phyloP scores from a whole-genome alignment of 2,329 filamentous ascomycete species.

The Geosmithia putterillii region DNA sequence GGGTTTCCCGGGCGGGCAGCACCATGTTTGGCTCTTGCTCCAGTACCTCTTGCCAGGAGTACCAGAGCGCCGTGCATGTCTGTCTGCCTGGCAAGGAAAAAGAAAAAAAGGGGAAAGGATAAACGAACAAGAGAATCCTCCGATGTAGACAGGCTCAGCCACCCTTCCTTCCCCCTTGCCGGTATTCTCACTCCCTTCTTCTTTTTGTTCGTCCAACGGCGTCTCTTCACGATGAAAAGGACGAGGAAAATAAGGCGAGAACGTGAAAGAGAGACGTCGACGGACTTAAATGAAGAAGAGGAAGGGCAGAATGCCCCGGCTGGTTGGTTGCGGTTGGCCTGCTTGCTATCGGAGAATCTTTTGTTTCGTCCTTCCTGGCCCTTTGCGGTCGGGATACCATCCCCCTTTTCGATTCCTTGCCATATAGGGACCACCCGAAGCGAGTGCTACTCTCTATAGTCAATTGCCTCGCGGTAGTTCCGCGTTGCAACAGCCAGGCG shows the following conservation, averaged over 20 bases:
- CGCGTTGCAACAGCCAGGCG: slow-evolving; percentile 10
- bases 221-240: neutral
- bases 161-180: neutral
- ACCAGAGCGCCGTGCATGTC: too few relatives aligned
- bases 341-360: neutral
- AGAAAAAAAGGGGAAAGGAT: neutral
- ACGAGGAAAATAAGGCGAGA: neutral
- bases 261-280: neutral
- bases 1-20: too few relatives aligned
- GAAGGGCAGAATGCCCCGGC: neutral
- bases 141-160: too few relatives aligned
- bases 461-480: slow-evolving; percentile 22
- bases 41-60: too few relatives aligned
- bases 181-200: neutral
- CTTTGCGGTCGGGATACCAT: slow-evolving; percentile 4
- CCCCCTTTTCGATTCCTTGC: slow-evolving; percentile 9
- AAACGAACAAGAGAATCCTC: neutral
- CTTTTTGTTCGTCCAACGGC: neutral
- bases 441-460: slow-evolving; percentile 25
- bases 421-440: slow-evolving; percentile 21
- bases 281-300: neutral
- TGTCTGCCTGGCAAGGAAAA: slow-evolving; percentile 19
- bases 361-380: neutral
- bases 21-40: too few relatives aligned
- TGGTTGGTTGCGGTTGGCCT: neutral